phyloP scores from a whole-genome alignment of 2,329 filamentous ascomycete genomes.

The Teratosphaeria nubilosa region DNA sequence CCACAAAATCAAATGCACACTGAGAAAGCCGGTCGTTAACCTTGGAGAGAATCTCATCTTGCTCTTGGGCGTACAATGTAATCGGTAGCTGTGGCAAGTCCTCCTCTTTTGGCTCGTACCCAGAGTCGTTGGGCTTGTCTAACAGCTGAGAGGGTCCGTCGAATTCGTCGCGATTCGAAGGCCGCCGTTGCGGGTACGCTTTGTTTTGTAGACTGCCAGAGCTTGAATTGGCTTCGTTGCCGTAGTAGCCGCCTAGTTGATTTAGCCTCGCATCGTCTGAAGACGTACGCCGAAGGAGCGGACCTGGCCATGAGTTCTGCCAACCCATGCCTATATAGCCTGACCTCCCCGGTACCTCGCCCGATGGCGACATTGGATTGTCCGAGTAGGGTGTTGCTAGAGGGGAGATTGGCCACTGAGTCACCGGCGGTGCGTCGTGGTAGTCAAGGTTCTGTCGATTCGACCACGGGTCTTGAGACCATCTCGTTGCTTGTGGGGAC shows the following conservation, averaged over 20 bases:
- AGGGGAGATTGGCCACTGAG: conserved; percentile 20
- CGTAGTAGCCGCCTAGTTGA: conserved; percentile 14
- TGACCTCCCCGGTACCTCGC: conserved; percentile 14
- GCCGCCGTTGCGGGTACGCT: conserved; percentile 48
- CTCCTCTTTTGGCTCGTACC: conserved; percentile 65
- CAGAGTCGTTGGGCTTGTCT: conserved; percentile 59
- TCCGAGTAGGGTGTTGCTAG: conserved; percentile 15
- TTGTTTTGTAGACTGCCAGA: conserved; percentile 15
- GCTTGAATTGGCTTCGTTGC: conserved; percentile 13
- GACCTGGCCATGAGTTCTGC: conserved; percentile 16
- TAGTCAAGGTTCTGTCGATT: conserved; percentile 15
- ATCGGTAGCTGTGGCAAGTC: conserved; percentile 74
- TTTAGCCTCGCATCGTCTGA: conserved; percentile 18
- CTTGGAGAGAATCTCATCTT: conserved; percentile 67
- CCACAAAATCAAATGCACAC: conserved; percentile 83
- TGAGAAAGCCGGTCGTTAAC: conserved; percentile 78
- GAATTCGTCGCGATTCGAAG: conserved; percentile 79
- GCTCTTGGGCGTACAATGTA: conserved; percentile 72
- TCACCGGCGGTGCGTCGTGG: conserved; percentile 13
- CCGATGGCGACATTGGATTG: conserved; percentile 15
- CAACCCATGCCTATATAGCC: conserved; percentile 16
- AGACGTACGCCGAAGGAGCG: conserved; percentile 19
- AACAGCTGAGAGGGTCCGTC: conserved; percentile 79
- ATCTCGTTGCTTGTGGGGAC: conserved; percentile 16
- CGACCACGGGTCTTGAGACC: conserved; percentile 19